Evolutionary conservation across 495 filamentous ascomycete genomes (phyloP), one percentile per base, ranked within the genome.

Genomic region (Saxophila tyrrhenica): DNA sequence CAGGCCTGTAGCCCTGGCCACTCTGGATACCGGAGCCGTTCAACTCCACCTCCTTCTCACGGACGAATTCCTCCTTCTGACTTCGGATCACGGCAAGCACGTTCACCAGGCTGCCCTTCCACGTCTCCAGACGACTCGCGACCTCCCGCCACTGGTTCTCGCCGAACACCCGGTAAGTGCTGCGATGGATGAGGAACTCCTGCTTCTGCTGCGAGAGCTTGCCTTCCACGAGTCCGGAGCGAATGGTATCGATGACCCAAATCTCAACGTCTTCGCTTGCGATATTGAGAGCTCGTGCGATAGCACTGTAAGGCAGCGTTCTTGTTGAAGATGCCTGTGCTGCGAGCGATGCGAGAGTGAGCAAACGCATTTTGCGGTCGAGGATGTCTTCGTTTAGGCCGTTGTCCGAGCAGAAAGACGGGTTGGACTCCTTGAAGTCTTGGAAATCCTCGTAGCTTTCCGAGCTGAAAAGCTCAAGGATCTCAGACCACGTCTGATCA

Each of bases 101-200:
- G 43, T 77, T 77, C 62, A 78, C 76, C 57, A 97, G 69, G 54
- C 84, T 86, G 45, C 75, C 72, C 72, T 85, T 84, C 90, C 89
- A 97, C 64, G 85, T 85, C 70, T 95, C 89, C 63, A 99, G 70
- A 39, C 89, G 78, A 29, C 81, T 82, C 60, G 86, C 87, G 20
- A 99, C 82, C 74, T 97, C 89, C 49, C 83, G 80, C 94, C 94
- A 99, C 73, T 99, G 92, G 76, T 90, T 94, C 78, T 95, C 86
- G 54, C 87, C 87, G 63, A 99, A 97, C 23, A 95, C 91, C 25
- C 92, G 80, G 77, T 96, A 95, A 52, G 88, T 94, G 58, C 86
- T 87, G 56, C 89, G 78, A 73, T 99, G 92, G 42, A 99, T 86
- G 15, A 95, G 74, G 77, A 99, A 97, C 24, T 88, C 84, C 65